A percentile compares a stretch with the other conserved stretches of the same genome.
These are phyloP conservation scores for Leptodontidium sp. DNA, from an alignment of 2,329 filamentous ascomycete species.

Conservation along the genomic window DNA sequence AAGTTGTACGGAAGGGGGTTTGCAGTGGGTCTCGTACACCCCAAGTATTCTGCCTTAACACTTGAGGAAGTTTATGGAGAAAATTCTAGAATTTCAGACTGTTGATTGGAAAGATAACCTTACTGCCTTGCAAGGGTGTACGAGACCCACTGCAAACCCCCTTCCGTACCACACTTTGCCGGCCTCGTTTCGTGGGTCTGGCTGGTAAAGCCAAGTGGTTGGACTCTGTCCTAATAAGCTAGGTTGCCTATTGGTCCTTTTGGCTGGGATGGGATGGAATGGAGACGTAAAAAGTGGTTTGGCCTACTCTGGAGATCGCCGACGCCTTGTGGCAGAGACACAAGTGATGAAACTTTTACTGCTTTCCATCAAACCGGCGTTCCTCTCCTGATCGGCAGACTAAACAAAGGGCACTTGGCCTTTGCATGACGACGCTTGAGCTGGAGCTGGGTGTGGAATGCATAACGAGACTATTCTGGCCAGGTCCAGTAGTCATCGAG, in stretches of 20 bases:
- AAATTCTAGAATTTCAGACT: no score
- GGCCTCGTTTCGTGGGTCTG: constrained; percentile 36
- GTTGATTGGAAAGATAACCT: no score
- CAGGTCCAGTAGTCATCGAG: not conserved
- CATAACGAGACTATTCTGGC: not conserved
- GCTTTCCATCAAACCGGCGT: constrained; percentile 17
- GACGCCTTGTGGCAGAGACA: constrained; percentile 20
- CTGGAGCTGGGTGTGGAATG: constrained; percentile 20
- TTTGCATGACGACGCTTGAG: constrained; percentile 13
- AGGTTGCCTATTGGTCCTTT: not conserved
- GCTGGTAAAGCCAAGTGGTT: constrained; percentile 31
- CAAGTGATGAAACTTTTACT: constrained; percentile 29
- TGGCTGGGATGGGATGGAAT: not conserved
- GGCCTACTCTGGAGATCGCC: constrained; percentile 2
- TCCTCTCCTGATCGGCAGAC: constrained; percentile 27
- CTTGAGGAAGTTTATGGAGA: no score
- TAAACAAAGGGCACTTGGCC: not conserved
- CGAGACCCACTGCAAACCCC: no score
- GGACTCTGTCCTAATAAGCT: constrained; percentile 15
- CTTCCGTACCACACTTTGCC: constrained; percentile 15
- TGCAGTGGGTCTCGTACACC: no score
- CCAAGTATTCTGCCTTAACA: no score
- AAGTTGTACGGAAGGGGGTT: no score
- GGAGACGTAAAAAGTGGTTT: not conserved
- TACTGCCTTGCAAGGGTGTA: no score